Conservation (phyloP, 768 basidiomycete species). For the Russula sp. region DNA sequence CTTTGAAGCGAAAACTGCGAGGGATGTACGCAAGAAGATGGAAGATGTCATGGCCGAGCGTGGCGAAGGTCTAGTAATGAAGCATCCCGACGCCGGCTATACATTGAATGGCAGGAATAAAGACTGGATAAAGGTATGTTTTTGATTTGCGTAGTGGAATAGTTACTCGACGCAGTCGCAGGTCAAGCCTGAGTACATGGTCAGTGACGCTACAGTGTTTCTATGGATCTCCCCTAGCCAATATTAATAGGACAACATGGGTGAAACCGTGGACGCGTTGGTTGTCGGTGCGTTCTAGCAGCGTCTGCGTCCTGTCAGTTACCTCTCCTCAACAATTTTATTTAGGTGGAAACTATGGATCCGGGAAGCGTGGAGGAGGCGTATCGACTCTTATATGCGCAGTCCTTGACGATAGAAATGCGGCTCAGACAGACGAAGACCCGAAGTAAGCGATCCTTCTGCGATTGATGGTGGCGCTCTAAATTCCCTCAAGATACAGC, state of each 20-base stretch:
- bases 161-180: constrained; percentile 24
- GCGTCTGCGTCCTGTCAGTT: constrained; percentile 1
- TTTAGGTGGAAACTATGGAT: constrained; percentile 82
- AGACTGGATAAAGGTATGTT: constrained; percentile 84
- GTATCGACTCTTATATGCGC: constrained; percentile 89
- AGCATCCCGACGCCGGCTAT: constrained; percentile 77
- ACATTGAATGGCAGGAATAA: constrained; percentile 79
- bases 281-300: constrained; percentile 62
- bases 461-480: neutral
- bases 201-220: constrained; percentile 29
- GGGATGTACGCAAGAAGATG: constrained; percentile 77
- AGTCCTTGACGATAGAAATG: constrained; percentile 66
- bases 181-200: constrained; percentile 89
- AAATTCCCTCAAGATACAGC: constrained; percentile 52
- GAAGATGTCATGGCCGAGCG: constrained; percentile 76
- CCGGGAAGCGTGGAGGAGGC: constrained; percentile 78
- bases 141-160: neutral
- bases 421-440: constrained; percentile 51
- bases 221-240: neutral
- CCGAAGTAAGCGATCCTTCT: constrained; percentile 44
- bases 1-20: constrained; percentile 66
- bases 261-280: constrained; percentile 87
- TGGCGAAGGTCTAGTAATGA: constrained; percentile 92
- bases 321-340: neutral
- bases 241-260: constrained; percentile 68